Conservation (phyloP, 73 alveolate genomes). For the Paramecium bursaria region DNA sequence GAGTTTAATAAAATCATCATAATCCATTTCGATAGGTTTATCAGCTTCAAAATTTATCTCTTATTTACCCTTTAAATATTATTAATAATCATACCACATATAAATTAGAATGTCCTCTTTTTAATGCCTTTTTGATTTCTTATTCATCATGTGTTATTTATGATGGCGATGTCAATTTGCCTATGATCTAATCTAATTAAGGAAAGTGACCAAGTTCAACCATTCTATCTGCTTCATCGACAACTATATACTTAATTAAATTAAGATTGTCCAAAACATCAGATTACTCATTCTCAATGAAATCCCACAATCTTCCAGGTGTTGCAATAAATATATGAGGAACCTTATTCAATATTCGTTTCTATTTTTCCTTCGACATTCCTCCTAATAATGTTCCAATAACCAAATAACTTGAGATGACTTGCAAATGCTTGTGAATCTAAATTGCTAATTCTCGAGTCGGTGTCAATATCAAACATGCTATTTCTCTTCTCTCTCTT, state of each 20-base stretch:
- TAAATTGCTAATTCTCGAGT: constrained; percentile 95
- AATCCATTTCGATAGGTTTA: constrained; percentile 65
- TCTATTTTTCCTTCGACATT: constrained; percentile 93
- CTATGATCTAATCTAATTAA: constrained; percentile 88
- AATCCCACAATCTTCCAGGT: constrained; percentile 99
- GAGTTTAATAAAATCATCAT: constrained; percentile 71
- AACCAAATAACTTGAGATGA: constrained; percentile 77
- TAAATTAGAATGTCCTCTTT: constrained; percentile 68
- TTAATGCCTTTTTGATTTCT: constrained; percentile 74
- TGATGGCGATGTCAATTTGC: constrained; percentile 64
- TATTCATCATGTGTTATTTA: constrained; percentile 50
- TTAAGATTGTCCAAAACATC: constrained; percentile 79
- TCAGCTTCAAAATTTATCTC: constrained; percentile 75
- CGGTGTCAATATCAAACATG: constrained; percentile 88
- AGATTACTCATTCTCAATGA: constrained; percentile 87
- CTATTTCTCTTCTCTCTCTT: constrained; percentile 75
- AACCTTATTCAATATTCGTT: constrained; percentile 83
- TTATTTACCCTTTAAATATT: constrained; percentile 70
- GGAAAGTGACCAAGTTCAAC: constrained; percentile 95
- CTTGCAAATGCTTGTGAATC: constrained; percentile 89
- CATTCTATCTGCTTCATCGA: constrained; percentile 99
- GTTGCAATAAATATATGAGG: constrained; percentile 96
- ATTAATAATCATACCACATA: too few relatives aligned
- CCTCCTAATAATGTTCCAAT: constrained; percentile 95
- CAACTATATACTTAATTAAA: constrained; percentile 81